A percentile compares a stretch with the other conserved stretches of the same genome.
These are phyloP conservation scores for Juncus effusus DNA, from an alignment of 176 grass and related monocot species.

Conservation along the genomic window DNA sequence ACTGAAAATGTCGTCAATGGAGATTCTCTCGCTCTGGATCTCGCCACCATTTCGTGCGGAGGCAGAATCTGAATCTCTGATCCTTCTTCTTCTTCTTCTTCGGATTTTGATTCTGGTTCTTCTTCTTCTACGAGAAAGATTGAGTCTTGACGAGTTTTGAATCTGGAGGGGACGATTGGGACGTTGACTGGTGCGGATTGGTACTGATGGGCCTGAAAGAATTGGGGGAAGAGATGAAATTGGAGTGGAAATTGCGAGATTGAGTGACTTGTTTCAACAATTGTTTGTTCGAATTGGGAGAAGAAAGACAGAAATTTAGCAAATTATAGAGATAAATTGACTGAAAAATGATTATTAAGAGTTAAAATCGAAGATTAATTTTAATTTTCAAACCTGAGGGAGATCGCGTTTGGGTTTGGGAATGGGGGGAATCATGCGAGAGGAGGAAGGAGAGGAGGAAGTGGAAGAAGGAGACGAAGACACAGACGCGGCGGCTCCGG, in stretches of 20 bases:
- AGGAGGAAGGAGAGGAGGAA: conserved; percentile 41
- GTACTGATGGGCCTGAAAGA: conserved; percentile 21
- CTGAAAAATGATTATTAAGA: too few species aligned
- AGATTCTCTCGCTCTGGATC: conserved; percentile 40
- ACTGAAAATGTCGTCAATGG: conserved; percentile 71
- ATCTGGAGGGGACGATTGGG: conserved; percentile 34
- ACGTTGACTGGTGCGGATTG: conserved; percentile 77
- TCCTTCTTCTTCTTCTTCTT: conserved; percentile 32
- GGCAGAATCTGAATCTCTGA: conserved; percentile 64
- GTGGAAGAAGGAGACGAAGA: conserved; percentile 46
- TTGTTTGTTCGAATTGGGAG: too few species aligned
- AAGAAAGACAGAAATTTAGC: too few species aligned
- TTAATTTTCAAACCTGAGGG: conserved; percentile 7
- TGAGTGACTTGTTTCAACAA: too few species aligned
- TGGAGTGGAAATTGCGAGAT: not conserved
- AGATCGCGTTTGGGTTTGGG: conserved; percentile 42
- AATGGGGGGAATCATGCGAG: conserved; percentile 59
- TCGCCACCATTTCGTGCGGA: conserved; percentile 73
- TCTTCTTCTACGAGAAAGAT: conserved; percentile 1
- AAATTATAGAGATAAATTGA: too few species aligned
- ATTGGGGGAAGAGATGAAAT: not conserved
- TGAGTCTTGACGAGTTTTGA: conserved; percentile 4
- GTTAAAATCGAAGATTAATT: too few species aligned
- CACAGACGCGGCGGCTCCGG: conserved; percentile 26
- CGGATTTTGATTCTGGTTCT: too few species aligned